These are phyloP conservation scores for Naganishia onofrii DNA, from an alignment of 768 basidiomycete species.

Conservation along the genomic window DNA sequence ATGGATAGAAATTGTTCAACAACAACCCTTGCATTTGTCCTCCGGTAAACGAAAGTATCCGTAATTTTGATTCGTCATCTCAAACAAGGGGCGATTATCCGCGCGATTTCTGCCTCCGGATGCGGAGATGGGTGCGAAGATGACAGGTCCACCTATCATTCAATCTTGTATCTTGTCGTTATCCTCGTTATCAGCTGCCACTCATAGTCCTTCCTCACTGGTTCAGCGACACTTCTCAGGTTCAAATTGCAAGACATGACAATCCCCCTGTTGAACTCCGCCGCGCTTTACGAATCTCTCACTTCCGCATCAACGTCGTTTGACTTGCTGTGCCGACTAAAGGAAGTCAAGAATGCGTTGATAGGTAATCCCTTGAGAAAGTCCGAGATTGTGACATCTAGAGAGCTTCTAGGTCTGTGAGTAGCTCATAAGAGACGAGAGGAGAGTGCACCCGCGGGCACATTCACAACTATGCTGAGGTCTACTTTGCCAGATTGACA, in stretches of 20 bases:
- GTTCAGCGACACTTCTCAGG: neutral
- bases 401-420: conserved; percentile 16
- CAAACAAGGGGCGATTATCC: neutral
- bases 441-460: neutral
- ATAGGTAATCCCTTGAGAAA: conserved; percentile 51
- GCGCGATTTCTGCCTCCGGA: neutral
- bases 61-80: conserved; percentile 13
- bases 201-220: too few relatives aligned
- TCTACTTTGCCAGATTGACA: neutral
- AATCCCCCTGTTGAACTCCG: conserved; percentile 7
- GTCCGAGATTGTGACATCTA: conserved; percentile 35
- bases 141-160: neutral
- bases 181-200: too few relatives aligned
- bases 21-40: too few relatives aligned
- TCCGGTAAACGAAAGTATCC: neutral
- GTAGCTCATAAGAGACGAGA: neutral
- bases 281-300: conserved; percentile 13
- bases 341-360: conserved; percentile 49
- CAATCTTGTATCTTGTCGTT: too few relatives aligned
- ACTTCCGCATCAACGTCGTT: conserved; percentile 6
- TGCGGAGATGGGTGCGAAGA: neutral
- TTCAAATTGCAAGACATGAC: conserved; percentile 3
- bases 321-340: conserved; percentile 34
- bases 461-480: too few relatives aligned
- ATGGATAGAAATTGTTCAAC: neutral